Evolutionary conservation across 2,329 filamentous ascomycete species (phyloP).

Genomic region (Reticulascus tulasneorum): DNA sequence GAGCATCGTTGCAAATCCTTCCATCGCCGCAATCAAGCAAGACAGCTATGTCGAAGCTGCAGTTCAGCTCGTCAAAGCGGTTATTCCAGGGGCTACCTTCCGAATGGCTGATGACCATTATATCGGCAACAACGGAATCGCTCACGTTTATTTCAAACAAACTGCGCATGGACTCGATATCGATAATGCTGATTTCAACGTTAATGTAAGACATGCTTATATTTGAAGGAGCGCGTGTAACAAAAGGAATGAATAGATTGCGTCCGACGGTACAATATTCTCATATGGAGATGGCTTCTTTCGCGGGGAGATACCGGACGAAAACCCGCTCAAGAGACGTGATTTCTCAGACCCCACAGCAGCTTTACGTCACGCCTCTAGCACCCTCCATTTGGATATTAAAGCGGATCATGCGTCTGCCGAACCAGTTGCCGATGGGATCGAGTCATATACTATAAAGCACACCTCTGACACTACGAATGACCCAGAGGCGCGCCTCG

Average conservation of each 20-base stretch:
- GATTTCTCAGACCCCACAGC: slow-evolving; percentile 35
- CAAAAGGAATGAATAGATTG: slow-evolving; percentile 32
- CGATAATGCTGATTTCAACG: slow-evolving; percentile 58
- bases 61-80: slow-evolving; percentile 36
- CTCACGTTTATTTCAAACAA: slow-evolving; percentile 58
- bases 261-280: slow-evolving; percentile 43
- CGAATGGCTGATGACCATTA: slow-evolving; percentile 51
- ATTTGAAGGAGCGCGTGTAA: too few relatives aligned
- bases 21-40: too few relatives aligned
- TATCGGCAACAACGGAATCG: slow-evolving; percentile 49
- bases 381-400: slow-evolving; percentile 25
- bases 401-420: slow-evolving; percentile 19
- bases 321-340: slow-evolving; percentile 31
- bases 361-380: slow-evolving; percentile 36
- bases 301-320: slow-evolving; percentile 35
- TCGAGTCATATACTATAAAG: too few relatives aligned
- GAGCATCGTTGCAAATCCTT: too few relatives aligned
- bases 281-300: slow-evolving; percentile 45
- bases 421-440: too few relatives aligned
- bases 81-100: slow-evolving; percentile 36
- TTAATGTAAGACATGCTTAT: slow-evolving; percentile 44
- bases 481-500: slow-evolving; percentile 51
- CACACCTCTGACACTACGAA: slow-evolving; percentile 43
- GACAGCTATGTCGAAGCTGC: slow-evolving; percentile 39
- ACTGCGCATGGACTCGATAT: slow-evolving; percentile 54